These are phyloP conservation scores for Trypanosoma scelopori DNA, from an alignment of 208 protist species.

Conservation along the genomic window DNA sequence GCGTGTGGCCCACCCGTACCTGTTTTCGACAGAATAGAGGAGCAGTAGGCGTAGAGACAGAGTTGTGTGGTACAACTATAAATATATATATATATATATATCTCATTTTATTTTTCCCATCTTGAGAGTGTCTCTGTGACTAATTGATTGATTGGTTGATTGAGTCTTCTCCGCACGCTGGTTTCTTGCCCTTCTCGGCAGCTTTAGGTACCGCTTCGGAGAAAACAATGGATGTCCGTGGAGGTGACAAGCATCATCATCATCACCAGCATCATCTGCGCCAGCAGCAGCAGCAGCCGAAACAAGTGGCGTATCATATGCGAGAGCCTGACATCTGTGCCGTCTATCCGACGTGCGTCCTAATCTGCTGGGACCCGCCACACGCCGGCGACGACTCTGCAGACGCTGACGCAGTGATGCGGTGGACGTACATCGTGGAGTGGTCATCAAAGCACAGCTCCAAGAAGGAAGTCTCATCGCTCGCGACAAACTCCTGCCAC, in stretches of 20 bases:
- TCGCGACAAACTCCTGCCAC: conserved; percentile 29
- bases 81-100: conserved; percentile 29
- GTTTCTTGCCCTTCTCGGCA: no score
- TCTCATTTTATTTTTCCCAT: conserved; percentile 13
- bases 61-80: no score
- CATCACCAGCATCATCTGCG: neutral
- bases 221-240: conserved; percentile 11
- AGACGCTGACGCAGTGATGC: conserved; percentile 19
- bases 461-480: conserved; percentile 9
- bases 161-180: no score
- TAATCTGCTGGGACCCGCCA: conserved; percentile 52
- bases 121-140: no score
- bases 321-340: conserved; percentile 16
- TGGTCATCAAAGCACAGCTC: conserved; percentile 39
- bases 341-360: conserved; percentile 44
- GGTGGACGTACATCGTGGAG: conserved; percentile 62
- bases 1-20: conserved; percentile 63
- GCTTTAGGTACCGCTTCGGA: neutral
- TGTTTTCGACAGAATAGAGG: conserved; percentile 17
- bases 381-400: neutral
- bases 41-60: conserved; percentile 1
- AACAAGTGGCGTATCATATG: conserved; percentile 17
- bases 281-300: no score
- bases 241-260: conserved; percentile 1
- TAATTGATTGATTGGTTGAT: no score